Conservation (phyloP, 2,329 filamentous ascomycete genomes). For the Verticillium zaregamsianum region DNA sequence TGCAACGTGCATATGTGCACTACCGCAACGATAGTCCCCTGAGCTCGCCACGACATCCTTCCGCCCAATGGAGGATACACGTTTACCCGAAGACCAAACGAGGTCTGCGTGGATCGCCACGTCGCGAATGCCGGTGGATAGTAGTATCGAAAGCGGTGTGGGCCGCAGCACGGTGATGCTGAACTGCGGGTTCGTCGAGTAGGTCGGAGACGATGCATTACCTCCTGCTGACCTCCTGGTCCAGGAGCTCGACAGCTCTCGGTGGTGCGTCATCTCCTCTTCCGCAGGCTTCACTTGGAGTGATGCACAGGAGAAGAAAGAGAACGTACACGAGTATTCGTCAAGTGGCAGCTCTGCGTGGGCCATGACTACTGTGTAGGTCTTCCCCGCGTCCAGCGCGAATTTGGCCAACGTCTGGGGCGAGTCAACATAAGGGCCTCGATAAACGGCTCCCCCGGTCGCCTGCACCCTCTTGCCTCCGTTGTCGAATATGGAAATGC, state of each 20-base stretch:
- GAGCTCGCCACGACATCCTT: conserved; percentile 79
- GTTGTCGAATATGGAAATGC: conserved; percentile 74
- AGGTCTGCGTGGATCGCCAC: conserved; percentile 81
- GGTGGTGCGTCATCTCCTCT: conserved; percentile 54
- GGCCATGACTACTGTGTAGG: conserved; percentile 63
- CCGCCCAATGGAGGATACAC: conserved; percentile 64
- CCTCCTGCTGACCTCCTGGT: conserved; percentile 77
- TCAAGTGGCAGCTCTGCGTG: conserved; percentile 73
- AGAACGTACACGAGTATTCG: conserved; percentile 81
- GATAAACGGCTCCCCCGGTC: conserved; percentile 65
- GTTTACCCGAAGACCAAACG: conserved; percentile 70
- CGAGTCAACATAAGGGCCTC: conserved; percentile 87
- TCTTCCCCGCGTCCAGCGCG: conserved; percentile 28
- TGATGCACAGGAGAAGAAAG: conserved; percentile 66
- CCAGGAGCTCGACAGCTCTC: conserved; percentile 66
- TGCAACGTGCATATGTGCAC: conserved; percentile 62
- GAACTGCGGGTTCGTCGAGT: conserved; percentile 87
- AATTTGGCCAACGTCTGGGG: conserved; percentile 84
- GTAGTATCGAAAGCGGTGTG: conserved; percentile 66
- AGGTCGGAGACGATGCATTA: conserved; percentile 70
- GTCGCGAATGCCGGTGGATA: conserved; percentile 63
- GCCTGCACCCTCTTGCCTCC: conserved; percentile 69
- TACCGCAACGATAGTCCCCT: conserved; percentile 82
- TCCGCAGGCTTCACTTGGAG: conserved; percentile 59
- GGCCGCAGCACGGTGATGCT: conserved; percentile 53